phyloP scores from a whole-genome alignment of 2,329 filamentous ascomycete species.

The Diaporthe amygdali region DNA sequence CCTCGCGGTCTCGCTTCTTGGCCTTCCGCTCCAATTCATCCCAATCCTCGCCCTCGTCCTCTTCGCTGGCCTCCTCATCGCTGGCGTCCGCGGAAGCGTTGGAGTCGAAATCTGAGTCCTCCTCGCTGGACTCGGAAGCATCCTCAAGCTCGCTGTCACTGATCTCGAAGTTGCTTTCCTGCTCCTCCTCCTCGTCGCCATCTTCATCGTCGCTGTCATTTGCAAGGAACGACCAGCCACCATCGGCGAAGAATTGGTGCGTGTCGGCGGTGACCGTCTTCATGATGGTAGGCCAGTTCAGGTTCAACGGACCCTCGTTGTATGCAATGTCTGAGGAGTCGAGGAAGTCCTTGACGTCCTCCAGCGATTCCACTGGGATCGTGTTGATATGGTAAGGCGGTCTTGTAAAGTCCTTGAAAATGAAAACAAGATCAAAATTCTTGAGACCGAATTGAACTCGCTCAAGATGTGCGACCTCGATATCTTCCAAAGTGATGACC shows the following conservation, averaged over 20 bases:
- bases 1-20: constrained; percentile 78
- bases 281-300: constrained; percentile 99
- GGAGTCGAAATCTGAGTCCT: constrained; percentile 92
- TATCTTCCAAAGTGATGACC: constrained; percentile 92
- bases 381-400: constrained; percentile 95
- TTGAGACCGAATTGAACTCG: constrained; percentile 96
- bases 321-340: constrained; percentile 95
- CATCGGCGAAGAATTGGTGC: constrained; percentile 93
- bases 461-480: constrained; percentile 95
- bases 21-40: constrained; percentile 93
- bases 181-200: constrained; percentile 77
- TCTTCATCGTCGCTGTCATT: constrained; percentile 88
- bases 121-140: constrained; percentile 76
- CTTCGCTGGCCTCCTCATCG: constrained; percentile 77
- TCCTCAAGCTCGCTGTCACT: constrained; percentile 86
- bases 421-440: constrained; percentile 98
- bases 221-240: constrained; percentile 92
- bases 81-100: constrained; percentile 83
- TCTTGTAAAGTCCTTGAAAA: constrained; percentile 97
- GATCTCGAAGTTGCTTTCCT: constrained; percentile 93
- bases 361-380: constrained; percentile 92
- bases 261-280: constrained; percentile 96
- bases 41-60: constrained; percentile 88
- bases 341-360: constrained; percentile 96
- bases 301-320: constrained; percentile 91